Evolutionary conservation across 768 basidiomycete species (phyloP).

Genomic region (Amanita brunnescens): DNA sequence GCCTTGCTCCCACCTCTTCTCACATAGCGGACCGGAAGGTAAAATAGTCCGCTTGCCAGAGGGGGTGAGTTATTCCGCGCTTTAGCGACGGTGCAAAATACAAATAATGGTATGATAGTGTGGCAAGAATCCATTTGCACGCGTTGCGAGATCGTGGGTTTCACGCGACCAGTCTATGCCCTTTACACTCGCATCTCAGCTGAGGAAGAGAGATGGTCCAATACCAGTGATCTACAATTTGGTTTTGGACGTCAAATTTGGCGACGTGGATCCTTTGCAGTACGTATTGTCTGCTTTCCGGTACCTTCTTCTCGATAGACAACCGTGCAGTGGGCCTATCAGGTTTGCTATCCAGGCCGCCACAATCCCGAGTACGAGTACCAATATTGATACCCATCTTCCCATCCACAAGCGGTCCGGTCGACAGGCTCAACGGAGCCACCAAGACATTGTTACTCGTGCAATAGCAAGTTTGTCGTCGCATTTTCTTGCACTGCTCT

Average conservation of each 20-base stretch:
- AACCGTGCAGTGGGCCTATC: conserved; percentile 2
- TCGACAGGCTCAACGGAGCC: conserved; percentile 12
- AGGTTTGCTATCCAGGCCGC: conserved; percentile 16
- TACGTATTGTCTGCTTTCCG: background rate
- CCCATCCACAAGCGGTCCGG: conserved; percentile 6
- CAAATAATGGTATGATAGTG: conserved; percentile 7
- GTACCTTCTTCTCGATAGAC: background rate
- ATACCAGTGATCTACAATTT: conserved; percentile 24
- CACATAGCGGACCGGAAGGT: conserved; percentile 20
- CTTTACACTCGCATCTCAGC: conserved; percentile 10
- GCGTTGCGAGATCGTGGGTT: conserved; percentile 26
- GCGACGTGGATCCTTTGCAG: conserved; percentile 5
- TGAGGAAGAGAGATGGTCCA: conserved; percentile 18
- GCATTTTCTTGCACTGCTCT: background rate
- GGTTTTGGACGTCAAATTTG: conserved; percentile 25
- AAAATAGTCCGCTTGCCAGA: conserved; percentile 28
- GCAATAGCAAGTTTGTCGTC: conserved; percentile 15
- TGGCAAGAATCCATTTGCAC: conserved; percentile 16
- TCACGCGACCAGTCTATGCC: conserved; percentile 29
- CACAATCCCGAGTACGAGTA: conserved; percentile 14
- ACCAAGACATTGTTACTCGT: conserved; percentile 19
- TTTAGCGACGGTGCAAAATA: background rate
- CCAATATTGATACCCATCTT: conserved; percentile 13
- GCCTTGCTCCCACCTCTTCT: conserved; percentile 22
- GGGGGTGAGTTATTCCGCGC: conserved; percentile 15